A percentile compares a stretch with the other conserved stretches of the same genome.
phyloP scores from a whole-genome alignment of 768 basidiomycete genomes.

The Asterophora lycoperdoides region DNA sequence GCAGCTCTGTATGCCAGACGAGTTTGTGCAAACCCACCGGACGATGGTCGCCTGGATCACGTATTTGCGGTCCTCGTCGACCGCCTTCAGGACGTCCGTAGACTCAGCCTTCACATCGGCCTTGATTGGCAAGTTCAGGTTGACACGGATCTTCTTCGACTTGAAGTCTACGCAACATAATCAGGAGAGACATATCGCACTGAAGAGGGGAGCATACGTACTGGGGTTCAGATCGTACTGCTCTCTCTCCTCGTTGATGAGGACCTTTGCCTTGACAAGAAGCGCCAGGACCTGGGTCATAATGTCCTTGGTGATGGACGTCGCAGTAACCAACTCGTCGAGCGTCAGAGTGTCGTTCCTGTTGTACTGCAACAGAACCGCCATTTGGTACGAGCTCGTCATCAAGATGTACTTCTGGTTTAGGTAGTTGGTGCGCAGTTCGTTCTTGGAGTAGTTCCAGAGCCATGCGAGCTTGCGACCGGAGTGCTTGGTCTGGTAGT shows the following conservation, averaged over 20 bases:
- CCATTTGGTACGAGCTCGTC: slow-evolving; percentile 96
- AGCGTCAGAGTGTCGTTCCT: slow-evolving; percentile 82
- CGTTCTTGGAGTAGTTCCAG: slow-evolving; percentile 98
- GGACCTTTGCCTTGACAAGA: slow-evolving; percentile 84
- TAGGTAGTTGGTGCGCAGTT: slow-evolving; percentile 90
- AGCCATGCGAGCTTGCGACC: slow-evolving; percentile 97
- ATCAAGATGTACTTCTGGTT: slow-evolving; percentile 96
- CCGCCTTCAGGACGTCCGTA: slow-evolving; percentile 87
- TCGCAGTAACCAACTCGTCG: slow-evolving; percentile 77
- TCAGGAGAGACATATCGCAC: neutral
- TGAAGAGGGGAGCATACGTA: slow-evolving; percentile 21
- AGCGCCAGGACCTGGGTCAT: slow-evolving; percentile 69
- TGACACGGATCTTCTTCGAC: slow-evolving; percentile 94
- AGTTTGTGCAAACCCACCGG: slow-evolving; percentile 38
- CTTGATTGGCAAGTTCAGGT: slow-evolving; percentile 90
- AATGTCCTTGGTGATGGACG: slow-evolving; percentile 76
- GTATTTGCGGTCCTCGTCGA: slow-evolving; percentile 97
- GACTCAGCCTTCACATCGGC: slow-evolving; percentile 93
- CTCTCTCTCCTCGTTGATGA: slow-evolving; percentile 84
- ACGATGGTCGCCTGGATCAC: slow-evolving; percentile 96
- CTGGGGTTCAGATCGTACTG: slow-evolving; percentile 90
- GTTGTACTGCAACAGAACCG: slow-evolving; percentile 94
- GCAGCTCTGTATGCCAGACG: neutral
- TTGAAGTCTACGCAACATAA: slow-evolving; percentile 62
- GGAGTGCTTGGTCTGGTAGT: slow-evolving; percentile 92